Evolutionary conservation across 225 moss, liverwort and hornwort genomes (phyloP).

Genomic region (Marchantia paleacea): DNA sequence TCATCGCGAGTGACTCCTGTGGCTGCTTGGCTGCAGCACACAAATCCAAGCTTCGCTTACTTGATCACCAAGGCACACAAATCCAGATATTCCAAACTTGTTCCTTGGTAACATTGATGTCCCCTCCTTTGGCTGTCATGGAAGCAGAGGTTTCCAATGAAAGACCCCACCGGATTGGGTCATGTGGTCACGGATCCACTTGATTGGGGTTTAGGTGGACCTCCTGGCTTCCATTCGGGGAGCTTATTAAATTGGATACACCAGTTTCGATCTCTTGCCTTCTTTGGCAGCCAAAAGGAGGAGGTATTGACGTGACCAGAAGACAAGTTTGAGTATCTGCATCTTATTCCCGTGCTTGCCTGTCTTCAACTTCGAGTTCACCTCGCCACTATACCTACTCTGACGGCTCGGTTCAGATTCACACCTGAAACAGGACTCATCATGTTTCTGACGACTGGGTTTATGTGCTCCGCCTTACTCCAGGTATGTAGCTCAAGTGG

Average conservation of each 20-base stretch:
- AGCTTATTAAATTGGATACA: neutral
- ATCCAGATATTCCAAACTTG: slow-evolving; percentile 20
- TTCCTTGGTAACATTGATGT: slow-evolving; percentile 25
- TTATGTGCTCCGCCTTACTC: no score
- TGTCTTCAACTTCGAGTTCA: no score
- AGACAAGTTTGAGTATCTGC: slow-evolving; percentile 20
- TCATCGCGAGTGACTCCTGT: no score
- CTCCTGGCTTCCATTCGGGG: neutral
- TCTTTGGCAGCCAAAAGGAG: slow-evolving; percentile 29
- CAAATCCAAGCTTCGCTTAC: neutral
- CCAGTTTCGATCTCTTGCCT: slow-evolving; percentile 2
- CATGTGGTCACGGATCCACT: neutral
- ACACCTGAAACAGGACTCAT: no score
- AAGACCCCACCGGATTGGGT: neutral
- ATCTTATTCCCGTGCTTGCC: neutral
- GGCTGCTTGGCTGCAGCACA: neutral
- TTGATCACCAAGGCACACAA: no score
- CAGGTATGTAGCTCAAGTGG: no score
- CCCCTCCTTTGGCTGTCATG: slow-evolving; percentile 23
- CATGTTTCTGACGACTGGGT: no score
- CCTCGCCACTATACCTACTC: no score
- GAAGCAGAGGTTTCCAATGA: neutral
- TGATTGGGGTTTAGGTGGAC: neutral
- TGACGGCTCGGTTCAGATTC: no score
- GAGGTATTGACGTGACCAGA: slow-evolving; percentile 22